phyloP scores from a whole-genome alignment of 805 yeast genomes.

The Suhomyces sp. region DNA sequence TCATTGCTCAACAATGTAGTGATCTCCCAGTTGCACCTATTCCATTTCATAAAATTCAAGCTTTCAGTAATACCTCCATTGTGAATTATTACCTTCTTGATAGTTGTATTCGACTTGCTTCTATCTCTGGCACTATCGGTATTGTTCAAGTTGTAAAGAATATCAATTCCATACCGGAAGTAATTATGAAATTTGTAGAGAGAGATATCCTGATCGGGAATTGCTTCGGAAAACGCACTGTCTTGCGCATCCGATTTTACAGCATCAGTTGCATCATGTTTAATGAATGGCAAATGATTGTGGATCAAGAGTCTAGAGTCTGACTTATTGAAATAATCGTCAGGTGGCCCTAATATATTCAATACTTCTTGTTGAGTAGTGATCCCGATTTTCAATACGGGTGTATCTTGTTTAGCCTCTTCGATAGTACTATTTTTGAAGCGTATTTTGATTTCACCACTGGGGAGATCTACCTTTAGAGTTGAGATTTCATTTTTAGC shows the following conservation, averaged over 20 bases:
- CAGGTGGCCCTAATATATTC: conserved; percentile 54
- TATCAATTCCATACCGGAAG: conserved; percentile 53
- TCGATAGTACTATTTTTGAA: not conserved
- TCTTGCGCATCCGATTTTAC: too few relatives aligned
- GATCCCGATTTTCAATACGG: conserved; percentile 32
- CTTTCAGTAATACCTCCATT: conserved; percentile 51
- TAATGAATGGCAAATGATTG: conserved; percentile 21
- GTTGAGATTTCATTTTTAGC: not conserved
- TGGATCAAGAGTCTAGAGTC: conserved; percentile 46
- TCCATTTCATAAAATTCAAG: conserved; percentile 54
- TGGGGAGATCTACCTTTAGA: not conserved
- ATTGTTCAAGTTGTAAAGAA: conserved; percentile 44
- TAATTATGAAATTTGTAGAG: conserved; percentile 53
- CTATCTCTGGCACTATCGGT: conserved; percentile 4
- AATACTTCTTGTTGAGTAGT: conserved; percentile 52
- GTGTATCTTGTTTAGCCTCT: not conserved
- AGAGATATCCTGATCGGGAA: conserved; percentile 8
- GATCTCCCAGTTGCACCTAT: conserved; percentile 47
- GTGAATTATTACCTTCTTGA: conserved; percentile 51
- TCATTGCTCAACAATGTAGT: conserved; percentile 10
- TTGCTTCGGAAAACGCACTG: too few relatives aligned
- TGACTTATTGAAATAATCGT: conserved; percentile 47
- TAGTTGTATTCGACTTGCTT: conserved; percentile 14
- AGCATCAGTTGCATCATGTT: not conserved
- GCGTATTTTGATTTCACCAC: not conserved